These are phyloP conservation scores for Penicillium maclennaniae DNA, from an alignment of 495 filamentous ascomycete species.

Conservation along the genomic window DNA sequence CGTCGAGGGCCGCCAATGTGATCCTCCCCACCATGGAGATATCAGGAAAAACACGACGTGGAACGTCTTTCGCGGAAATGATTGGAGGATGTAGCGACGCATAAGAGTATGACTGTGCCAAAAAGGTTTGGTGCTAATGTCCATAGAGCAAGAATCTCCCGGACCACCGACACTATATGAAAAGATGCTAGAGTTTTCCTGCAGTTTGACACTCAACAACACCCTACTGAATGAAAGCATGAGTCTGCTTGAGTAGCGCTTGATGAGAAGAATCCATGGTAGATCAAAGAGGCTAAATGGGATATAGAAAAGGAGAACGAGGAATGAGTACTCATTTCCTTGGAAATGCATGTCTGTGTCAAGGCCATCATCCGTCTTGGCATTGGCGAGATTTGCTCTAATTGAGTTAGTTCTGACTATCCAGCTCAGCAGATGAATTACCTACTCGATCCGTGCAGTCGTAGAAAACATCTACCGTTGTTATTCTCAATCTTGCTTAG, in stretches of 20 bases:
- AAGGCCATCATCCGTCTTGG: conserved; percentile 59
- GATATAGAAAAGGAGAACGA: conserved; percentile 68
- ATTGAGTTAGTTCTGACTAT: conserved; percentile 5
- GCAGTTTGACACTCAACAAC: not conserved
- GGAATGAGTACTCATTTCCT: conserved; percentile 61
- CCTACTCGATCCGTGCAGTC: conserved; percentile 59
- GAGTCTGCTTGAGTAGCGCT: conserved; percentile 50
- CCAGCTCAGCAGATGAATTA: conserved; percentile 6
- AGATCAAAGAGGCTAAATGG: conserved; percentile 66
- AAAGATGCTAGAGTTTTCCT: conserved; percentile 9
- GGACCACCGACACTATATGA: conserved; percentile 46
- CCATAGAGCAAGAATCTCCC: conserved; percentile 50
- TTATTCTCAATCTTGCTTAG: not conserved
- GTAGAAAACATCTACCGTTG: conserved; percentile 50
- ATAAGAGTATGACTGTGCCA: conserved; percentile 60
- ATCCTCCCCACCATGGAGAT: conserved; percentile 68
- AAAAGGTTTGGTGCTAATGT: conserved; percentile 65
- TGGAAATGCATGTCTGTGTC: conserved; percentile 49
- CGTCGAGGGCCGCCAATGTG: conserved; percentile 61
- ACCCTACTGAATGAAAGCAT: conserved; percentile 39
- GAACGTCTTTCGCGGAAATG: conserved; percentile 58
- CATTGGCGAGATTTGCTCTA: conserved; percentile 57
- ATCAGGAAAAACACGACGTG: conserved; percentile 62
- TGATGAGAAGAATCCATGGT: conserved; percentile 56
- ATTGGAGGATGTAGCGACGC: conserved; percentile 62